These are phyloP conservation scores for Wolfiporia cocos DNA, from an alignment of 1,284 basidiomycete genomes.

Conservation along the genomic window DNA sequence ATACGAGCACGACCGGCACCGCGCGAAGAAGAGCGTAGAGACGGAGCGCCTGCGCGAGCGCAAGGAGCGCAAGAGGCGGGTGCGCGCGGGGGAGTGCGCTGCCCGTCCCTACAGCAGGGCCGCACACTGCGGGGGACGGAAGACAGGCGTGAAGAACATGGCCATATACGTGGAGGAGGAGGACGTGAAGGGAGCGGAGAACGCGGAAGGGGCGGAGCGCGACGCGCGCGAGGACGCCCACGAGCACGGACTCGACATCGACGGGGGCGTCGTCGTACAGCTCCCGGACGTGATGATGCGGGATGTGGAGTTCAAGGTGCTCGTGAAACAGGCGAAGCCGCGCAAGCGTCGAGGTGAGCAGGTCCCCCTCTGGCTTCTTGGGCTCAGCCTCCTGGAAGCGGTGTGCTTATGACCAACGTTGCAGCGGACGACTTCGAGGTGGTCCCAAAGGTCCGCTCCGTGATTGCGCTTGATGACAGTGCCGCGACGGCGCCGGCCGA, in stretches of 20 bases:
- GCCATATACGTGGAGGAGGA: too few species aligned
- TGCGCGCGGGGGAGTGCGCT: slow-evolving; percentile 11
- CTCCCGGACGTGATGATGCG: slow-evolving; percentile 4
- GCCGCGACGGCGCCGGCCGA: slow-evolving; percentile 25
- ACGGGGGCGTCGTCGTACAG: slow-evolving; percentile 7
- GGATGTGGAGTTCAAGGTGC: slow-evolving; percentile 38
- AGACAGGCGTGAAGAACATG: background rate
- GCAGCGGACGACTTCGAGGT: slow-evolving; percentile 44
- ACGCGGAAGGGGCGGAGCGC: slow-evolving; percentile 1
- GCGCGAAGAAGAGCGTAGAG: slow-evolving; percentile 35
- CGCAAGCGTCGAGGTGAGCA: slow-evolving; percentile 30
- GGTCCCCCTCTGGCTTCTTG: too few species aligned
- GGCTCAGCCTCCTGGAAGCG: background rate
- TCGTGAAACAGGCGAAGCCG: slow-evolving; percentile 35
- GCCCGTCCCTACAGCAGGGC: slow-evolving; percentile 4
- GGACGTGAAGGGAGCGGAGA: background rate
- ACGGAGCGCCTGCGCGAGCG: slow-evolving; percentile 31
- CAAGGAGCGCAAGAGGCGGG: slow-evolving; percentile 22
- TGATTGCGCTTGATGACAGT: slow-evolving; percentile 48
- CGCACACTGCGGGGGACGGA: background rate
- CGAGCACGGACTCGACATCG: background rate
- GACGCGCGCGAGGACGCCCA: slow-evolving; percentile 3
- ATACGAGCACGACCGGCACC: slow-evolving; percentile 42
- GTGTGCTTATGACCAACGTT: slow-evolving; percentile 1
- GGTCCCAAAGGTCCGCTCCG: slow-evolving; percentile 41